Evolutionary conservation across 2,329 filamentous ascomycete genomes (phyloP).

Genomic region (Didymella glomerata): DNA sequence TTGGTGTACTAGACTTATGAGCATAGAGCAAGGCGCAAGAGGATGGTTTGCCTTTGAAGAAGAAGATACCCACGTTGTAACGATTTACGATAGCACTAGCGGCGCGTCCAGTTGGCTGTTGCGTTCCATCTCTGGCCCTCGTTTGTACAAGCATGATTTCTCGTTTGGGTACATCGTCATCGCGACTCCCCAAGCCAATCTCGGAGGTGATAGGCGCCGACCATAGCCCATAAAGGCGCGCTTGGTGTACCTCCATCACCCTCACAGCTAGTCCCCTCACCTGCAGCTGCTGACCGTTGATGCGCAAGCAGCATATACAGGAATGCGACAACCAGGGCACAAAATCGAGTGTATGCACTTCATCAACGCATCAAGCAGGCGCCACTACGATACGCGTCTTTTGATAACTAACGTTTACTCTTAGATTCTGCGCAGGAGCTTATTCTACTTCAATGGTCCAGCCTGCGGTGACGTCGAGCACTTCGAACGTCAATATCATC

Average conservation of each 20-base stretch:
- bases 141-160: too few relatives aligned
- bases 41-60: constrained; percentile 3
- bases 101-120: neutral
- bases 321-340: neutral
- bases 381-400: neutral
- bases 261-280: neutral
- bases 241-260: neutral
- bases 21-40: neutral
- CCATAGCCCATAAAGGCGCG: neutral
- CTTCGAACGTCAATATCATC: constrained; percentile 28
- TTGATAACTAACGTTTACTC: neutral
- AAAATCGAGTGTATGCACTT: neutral
- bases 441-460: neutral
- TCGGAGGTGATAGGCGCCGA: neutral
- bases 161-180: neutral
- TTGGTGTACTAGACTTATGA: neutral
- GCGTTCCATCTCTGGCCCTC: neutral
- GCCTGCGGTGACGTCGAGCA: constrained; percentile 25
- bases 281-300: neutral
- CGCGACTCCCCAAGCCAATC: neutral
- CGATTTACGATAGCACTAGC: constrained; percentile 3
- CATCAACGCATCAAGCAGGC: neutral
- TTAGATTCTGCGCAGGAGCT: constrained; percentile 4
- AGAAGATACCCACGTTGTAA: constrained; percentile 27
- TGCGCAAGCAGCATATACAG: neutral